phyloP scores from a whole-genome alignment of 768 basidiomycete species.

The Phlebiopsis flavidoalba region DNA sequence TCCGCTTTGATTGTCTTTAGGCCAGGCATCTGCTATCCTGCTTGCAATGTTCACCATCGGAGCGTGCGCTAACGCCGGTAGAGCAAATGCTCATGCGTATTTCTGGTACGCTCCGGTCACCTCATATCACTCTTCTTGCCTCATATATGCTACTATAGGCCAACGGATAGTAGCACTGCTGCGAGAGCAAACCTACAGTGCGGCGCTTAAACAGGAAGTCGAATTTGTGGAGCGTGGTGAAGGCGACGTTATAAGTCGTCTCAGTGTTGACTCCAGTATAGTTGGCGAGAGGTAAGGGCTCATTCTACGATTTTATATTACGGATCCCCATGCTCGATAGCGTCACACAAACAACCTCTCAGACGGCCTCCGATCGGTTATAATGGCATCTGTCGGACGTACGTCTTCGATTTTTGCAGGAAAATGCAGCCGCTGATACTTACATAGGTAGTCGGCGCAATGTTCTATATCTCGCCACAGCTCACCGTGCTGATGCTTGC shows the following conservation, averaged over 20 bases:
- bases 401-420: slow-evolving; percentile 27
- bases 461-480: slow-evolving; percentile 89
- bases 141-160: slow-evolving; percentile 29
- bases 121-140: not conserved
- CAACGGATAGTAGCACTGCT: slow-evolving; percentile 89
- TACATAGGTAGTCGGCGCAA: slow-evolving; percentile 67
- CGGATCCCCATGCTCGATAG: slow-evolving; percentile 28
- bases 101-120: slow-evolving; percentile 46
- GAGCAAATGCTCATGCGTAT: slow-evolving; percentile 83
- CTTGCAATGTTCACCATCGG: slow-evolving; percentile 81
- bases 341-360: slow-evolving; percentile 75
- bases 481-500: slow-evolving; percentile 90
- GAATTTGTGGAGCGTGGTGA: slow-evolving; percentile 91
- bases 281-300: slow-evolving; percentile 78
- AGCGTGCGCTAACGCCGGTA: slow-evolving; percentile 79
- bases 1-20: slow-evolving; percentile 74
- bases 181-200: slow-evolving; percentile 75
- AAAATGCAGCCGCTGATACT: not conserved
- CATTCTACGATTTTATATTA: not conserved
- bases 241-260: slow-evolving; percentile 87
- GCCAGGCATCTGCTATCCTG: slow-evolving; percentile 72
- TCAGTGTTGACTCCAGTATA: slow-evolving; percentile 88
- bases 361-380: slow-evolving; percentile 75
- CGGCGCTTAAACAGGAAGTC: slow-evolving; percentile 85
- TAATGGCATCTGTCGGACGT: slow-evolving; percentile 95